Conservation (phyloP, 495 filamentous ascomycete genomes). For the Podospora comata region DNA sequence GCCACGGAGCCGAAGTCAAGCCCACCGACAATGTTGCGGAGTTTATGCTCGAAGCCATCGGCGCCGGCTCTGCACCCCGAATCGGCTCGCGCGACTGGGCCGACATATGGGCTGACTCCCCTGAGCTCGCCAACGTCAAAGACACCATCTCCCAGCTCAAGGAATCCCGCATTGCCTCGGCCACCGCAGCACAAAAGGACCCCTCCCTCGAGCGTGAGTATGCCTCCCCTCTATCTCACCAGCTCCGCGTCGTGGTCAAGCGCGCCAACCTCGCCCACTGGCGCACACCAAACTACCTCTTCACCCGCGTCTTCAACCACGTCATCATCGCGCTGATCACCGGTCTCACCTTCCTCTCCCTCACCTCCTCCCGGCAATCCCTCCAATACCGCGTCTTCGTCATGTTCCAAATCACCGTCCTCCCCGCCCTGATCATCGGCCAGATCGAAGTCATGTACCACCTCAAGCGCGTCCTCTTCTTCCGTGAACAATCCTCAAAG, state of each 20-base stretch:
- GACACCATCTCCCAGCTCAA: slow-evolving; percentile 66
- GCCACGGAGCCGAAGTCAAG: slow-evolving; percentile 53
- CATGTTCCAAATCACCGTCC: slow-evolving; percentile 76
- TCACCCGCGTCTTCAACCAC: slow-evolving; percentile 75
- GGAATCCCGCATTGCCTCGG: slow-evolving; percentile 48
- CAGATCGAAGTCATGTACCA: slow-evolving; percentile 77
- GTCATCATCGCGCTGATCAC: slow-evolving; percentile 68
- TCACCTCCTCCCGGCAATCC: slow-evolving; percentile 63
- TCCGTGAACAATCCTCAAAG: slow-evolving; percentile 74
- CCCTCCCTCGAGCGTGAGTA: slow-evolving; percentile 60
- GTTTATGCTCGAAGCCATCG: slow-evolving; percentile 85
- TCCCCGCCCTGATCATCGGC: slow-evolving; percentile 71
- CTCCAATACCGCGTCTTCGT: slow-evolving; percentile 80
- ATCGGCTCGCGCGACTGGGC: slow-evolving; percentile 76
- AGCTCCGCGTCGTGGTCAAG: slow-evolving; percentile 62
- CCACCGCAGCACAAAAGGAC: slow-evolving; percentile 33
- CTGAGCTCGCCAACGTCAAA: slow-evolving; percentile 66
- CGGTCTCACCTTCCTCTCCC: slow-evolving; percentile 67
- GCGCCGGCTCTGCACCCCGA: slow-evolving; percentile 69
- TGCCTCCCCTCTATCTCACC: slow-evolving; percentile 69
- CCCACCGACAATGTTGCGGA: slow-evolving; percentile 74
- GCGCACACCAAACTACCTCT: slow-evolving; percentile 72
- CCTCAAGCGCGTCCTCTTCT: slow-evolving; percentile 69
- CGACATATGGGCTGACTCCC: slow-evolving; percentile 70
- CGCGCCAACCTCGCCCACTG: slow-evolving; percentile 67